phyloP scores from a whole-genome alignment of 192 early-diverging fungal genomes.

The Coemansia sp. region DNA sequence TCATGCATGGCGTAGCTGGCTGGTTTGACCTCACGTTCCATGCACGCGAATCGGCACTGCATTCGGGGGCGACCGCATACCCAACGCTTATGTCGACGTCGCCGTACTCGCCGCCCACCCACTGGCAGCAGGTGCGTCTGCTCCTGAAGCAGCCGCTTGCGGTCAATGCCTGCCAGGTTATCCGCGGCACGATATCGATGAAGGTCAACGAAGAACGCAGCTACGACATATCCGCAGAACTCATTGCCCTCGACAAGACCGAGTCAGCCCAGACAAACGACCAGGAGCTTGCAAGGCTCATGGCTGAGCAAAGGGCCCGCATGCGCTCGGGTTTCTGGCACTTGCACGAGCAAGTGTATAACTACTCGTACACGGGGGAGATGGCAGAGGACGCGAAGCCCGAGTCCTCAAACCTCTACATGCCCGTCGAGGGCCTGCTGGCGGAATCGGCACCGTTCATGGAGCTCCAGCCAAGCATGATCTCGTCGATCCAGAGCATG shows the following conservation, averaged over 20 bases:
- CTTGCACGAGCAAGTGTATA: constrained; percentile 89
- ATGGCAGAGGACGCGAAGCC: constrained; percentile 25
- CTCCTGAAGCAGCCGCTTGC: constrained; percentile 91
- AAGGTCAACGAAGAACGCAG: constrained; percentile 87
- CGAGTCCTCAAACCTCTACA: constrained; percentile 40
- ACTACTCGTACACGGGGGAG: constrained; percentile 65
- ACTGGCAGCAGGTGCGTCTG: constrained; percentile 98
- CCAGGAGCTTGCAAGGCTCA: constrained; percentile 15
- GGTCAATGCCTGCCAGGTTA: constrained; percentile 83
- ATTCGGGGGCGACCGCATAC: constrained; percentile 37
- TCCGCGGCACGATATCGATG: constrained; percentile 85
- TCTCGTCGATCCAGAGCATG: constrained; percentile 19
- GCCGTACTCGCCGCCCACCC: constrained; percentile 84
- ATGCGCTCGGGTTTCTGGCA: constrained; percentile 76
- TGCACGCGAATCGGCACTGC: constrained; percentile 52
- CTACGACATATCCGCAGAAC: constrained; percentile 80
- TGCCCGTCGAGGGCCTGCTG: constrained; percentile 38
- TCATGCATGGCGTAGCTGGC: constrained; percentile 91
- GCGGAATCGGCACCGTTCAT: constrained; percentile 22
- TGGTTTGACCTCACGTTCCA: constrained; percentile 95
- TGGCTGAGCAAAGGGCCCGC: constrained; percentile 21
- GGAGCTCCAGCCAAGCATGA: constrained; percentile 9
- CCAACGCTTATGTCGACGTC: constrained; percentile 83
- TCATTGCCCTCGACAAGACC: constrained; percentile 45
- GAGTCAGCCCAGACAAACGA: constrained; percentile 45